These are phyloP conservation scores for Colletotrichum graminicola DNA, from an alignment of 2,329 filamentous ascomycete species.

Conservation along the genomic window DNA sequence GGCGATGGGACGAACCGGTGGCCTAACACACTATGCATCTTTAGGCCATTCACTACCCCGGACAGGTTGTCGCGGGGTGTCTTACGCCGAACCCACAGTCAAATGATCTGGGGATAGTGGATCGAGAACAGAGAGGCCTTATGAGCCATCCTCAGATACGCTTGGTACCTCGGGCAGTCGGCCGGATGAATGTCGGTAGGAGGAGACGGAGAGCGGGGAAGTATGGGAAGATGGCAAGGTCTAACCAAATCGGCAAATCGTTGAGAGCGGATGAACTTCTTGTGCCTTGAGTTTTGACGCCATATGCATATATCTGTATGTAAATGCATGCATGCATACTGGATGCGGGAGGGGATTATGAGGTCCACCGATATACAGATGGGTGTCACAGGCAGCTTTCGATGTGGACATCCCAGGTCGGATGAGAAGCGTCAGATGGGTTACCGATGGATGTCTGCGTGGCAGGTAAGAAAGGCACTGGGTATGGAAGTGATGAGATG, in stretches of 20 bases:
- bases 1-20: neutral
- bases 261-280: slow-evolving; percentile 1
- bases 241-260: neutral
- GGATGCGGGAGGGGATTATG: neutral
- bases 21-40: neutral
- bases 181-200: neutral
- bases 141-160: neutral
- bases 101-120: slow-evolving; percentile 29
- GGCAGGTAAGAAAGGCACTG: neutral
- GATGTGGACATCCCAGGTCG: slow-evolving; percentile 8
- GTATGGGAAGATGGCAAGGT: neutral
- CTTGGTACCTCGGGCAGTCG: neutral
- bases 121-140: neutral
- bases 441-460: slow-evolving; percentile 17
- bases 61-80: neutral
- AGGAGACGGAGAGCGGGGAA: slow-evolving; percentile 8
- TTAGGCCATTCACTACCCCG: slow-evolving; percentile 21
- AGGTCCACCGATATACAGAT: slow-evolving; percentile 19
- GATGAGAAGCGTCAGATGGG: slow-evolving; percentile 12
- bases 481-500: too few species aligned
- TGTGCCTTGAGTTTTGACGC: neutral
- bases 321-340: neutral
- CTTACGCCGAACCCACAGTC: slow-evolving; percentile 4
- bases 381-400: slow-evolving; percentile 1
- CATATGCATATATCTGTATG: neutral